Evolutionary conservation across 2,329 filamentous ascomycete species (phyloP).

Genomic region (Xenosphaeropsis pyriputrescens): DNA sequence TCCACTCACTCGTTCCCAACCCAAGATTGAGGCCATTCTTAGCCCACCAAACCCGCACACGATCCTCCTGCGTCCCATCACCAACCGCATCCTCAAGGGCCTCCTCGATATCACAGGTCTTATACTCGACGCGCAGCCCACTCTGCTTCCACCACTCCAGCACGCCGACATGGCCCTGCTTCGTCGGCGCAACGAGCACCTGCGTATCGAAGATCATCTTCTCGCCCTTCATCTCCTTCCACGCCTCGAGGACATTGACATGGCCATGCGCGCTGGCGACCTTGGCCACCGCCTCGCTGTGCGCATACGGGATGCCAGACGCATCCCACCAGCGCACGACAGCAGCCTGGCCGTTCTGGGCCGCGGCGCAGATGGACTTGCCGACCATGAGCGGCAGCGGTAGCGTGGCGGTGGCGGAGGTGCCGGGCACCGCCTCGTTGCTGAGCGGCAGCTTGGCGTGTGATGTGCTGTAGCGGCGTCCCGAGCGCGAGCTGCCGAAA

Average conservation of each 20-base stretch:
- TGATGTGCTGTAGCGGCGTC: constrained; percentile 10
- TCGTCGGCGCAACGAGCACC: constrained; percentile 74
- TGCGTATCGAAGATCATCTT: constrained; percentile 70
- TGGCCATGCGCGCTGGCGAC: constrained; percentile 77
- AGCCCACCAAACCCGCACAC: constrained; percentile 79
- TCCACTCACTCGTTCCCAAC: constrained; percentile 58
- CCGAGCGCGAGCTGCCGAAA: constrained; percentile 2
- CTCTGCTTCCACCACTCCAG: constrained; percentile 80
- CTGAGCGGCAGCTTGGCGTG: constrained; percentile 5
- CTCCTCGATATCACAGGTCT: constrained; percentile 91
- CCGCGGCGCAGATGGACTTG: constrained; percentile 69
- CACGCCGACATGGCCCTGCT: constrained; percentile 70
- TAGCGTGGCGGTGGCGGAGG: constrained; percentile 6
- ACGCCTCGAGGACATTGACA: constrained; percentile 69
- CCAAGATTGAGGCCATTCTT: constrained; percentile 54
- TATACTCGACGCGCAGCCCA: constrained; percentile 72
- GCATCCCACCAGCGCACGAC: constrained; percentile 81
- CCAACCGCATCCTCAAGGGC: constrained; percentile 77
- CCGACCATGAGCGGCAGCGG: constrained; percentile 58
- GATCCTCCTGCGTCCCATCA: constrained; percentile 41
- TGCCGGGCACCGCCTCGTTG: constrained; percentile 4
- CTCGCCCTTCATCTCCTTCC: constrained; percentile 60
- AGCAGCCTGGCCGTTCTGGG: constrained; percentile 65
- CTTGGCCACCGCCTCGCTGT: constrained; percentile 71
- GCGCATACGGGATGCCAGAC: constrained; percentile 63